These are phyloP conservation scores for Paracamarosporium sp. DNA, from an alignment of 2,329 filamentous ascomycete species.

Conservation along the genomic window DNA sequence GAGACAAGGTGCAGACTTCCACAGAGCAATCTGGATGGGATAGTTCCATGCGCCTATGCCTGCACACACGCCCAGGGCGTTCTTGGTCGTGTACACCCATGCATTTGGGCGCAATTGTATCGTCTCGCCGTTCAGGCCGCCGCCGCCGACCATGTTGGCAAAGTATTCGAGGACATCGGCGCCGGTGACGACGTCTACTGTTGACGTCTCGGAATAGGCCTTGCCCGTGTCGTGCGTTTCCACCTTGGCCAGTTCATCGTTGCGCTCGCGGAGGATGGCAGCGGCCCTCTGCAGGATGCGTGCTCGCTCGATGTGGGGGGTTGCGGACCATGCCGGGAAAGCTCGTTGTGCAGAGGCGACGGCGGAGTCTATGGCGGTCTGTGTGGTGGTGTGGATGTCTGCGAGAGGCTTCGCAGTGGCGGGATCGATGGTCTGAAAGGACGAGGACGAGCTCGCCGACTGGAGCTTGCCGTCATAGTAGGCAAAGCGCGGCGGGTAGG, in stretches of 20 bases:
- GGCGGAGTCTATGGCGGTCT: slow-evolving; percentile 72
- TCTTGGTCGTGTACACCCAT: slow-evolving; percentile 83
- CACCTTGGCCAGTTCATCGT: slow-evolving; percentile 78
- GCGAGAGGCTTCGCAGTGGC: slow-evolving; percentile 73
- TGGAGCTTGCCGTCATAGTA: slow-evolving; percentile 78
- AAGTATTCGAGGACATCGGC: slow-evolving; percentile 89
- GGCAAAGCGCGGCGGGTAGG: slow-evolving; percentile 66
- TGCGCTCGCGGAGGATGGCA: slow-evolving; percentile 73
- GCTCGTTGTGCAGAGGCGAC: slow-evolving; percentile 73
- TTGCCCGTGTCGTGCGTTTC: slow-evolving; percentile 90
- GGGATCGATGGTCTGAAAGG: slow-evolving; percentile 77
- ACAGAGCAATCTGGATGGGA: slow-evolving; percentile 86
- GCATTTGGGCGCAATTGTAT: slow-evolving; percentile 76
- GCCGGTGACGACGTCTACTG: slow-evolving; percentile 82
- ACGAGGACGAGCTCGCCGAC: slow-evolving; percentile 63
- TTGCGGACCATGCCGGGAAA: slow-evolving; percentile 79
- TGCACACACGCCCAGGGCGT: slow-evolving; percentile 81
- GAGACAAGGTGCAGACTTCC: slow-evolving; percentile 86
- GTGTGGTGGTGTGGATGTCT: slow-evolving; percentile 73
- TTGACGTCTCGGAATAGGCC: slow-evolving; percentile 81
- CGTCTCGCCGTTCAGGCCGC: slow-evolving; percentile 81
- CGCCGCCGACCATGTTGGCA: slow-evolving; percentile 77
- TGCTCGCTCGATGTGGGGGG: slow-evolving; percentile 74
- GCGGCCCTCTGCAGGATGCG: slow-evolving; percentile 81
- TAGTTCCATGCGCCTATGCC: slow-evolving; percentile 95